Evolutionary conservation across 192 early-diverging fungal species (phyloP).

Genomic region (Mortierella alpina): DNA sequence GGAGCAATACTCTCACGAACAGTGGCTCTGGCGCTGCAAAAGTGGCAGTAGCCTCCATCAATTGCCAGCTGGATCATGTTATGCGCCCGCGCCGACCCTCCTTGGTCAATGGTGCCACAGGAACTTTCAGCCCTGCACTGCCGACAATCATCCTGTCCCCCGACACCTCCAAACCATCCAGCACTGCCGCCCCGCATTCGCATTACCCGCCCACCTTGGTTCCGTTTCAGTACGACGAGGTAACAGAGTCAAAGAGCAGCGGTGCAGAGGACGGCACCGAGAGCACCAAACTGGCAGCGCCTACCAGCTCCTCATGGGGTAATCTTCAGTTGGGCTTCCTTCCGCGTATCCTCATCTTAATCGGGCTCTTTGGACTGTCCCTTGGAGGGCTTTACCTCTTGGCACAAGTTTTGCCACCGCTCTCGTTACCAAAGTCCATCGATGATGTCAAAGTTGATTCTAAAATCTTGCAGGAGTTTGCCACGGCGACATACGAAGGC

Average conservation of each 20-base stretch:
- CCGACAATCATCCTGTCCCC: background rate
- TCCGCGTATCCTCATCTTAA: constrained; percentile 41
- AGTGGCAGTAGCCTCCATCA: constrained; percentile 15
- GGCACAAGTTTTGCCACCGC: constrained; percentile 40
- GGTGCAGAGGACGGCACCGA: background rate
- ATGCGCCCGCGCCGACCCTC: constrained; percentile 41
- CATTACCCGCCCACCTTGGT: constrained; percentile 18
- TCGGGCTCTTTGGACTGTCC: constrained; percentile 37
- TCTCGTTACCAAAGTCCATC: constrained; percentile 61
- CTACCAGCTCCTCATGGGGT: constrained; percentile 6
- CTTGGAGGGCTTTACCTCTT: constrained; percentile 39
- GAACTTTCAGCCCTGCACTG: constrained; percentile 7
- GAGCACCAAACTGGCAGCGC: background rate
- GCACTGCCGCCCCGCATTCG: background rate
- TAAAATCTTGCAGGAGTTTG: constrained; percentile 56
- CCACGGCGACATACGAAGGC: constrained; percentile 53
- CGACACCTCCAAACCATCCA: background rate
- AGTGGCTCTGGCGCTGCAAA: constrained; percentile 14
- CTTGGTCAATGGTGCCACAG: constrained; percentile 11
- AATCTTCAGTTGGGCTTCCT: constrained; percentile 39
- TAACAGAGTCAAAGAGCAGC: background rate
- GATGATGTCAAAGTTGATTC: constrained; percentile 61
- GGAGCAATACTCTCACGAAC: constrained; percentile 42
- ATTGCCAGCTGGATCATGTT: constrained; percentile 29
- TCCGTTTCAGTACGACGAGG: constrained; percentile 25